Evolutionary conservation across 345 rosid species (phyloP).

Genomic region (Orychophragmus violaceus): DNA sequence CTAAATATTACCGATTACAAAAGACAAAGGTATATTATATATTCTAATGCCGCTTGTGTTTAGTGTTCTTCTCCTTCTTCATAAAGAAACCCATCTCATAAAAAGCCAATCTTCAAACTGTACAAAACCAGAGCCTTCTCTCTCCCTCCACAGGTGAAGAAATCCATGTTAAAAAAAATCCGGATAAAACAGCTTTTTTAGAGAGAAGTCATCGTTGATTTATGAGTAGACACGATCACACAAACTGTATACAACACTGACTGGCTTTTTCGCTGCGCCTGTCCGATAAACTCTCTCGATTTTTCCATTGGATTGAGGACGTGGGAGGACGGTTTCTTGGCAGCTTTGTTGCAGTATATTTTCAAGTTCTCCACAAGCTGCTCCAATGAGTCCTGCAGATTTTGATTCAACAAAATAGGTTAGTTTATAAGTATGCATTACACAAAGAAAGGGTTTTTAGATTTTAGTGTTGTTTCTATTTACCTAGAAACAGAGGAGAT

Average conservation of each 20-base stretch:
- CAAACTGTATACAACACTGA: constrained; percentile 45
- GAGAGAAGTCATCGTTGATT: constrained; percentile 26
- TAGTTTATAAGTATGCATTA: background rate
- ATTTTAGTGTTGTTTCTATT: background rate
- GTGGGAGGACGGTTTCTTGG: constrained; percentile 34
- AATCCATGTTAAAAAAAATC: constrained; percentile 25
- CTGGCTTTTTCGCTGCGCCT: constrained; percentile 42
- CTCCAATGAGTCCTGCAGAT: constrained; percentile 71
- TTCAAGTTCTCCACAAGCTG: constrained; percentile 67
- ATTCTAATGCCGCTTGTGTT: constrained; percentile 11
- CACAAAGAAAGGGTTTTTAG: background rate
- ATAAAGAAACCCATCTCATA: constrained; percentile 13
- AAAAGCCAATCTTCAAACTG: constrained; percentile 28
- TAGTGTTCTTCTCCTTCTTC: constrained; percentile 16
- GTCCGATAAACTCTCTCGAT: constrained; percentile 35
- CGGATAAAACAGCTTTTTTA: constrained; percentile 20
- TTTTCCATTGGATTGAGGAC: constrained; percentile 36
- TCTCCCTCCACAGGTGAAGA: constrained; percentile 21
- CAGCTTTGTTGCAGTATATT: constrained; percentile 34
- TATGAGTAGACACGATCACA: constrained; percentile 60
- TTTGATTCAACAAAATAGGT: background rate
- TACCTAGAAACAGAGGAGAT: constrained; percentile 85
- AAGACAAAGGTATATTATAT: constrained; percentile 29
- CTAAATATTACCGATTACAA: constrained; percentile 28
- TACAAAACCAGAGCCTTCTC: constrained; percentile 26